Percentiles rank a stretch among this genome's conserved stretches.
Conservation (phyloP, 108 stramenopile genomes). For the Chaetoceros muelleri region DNA sequence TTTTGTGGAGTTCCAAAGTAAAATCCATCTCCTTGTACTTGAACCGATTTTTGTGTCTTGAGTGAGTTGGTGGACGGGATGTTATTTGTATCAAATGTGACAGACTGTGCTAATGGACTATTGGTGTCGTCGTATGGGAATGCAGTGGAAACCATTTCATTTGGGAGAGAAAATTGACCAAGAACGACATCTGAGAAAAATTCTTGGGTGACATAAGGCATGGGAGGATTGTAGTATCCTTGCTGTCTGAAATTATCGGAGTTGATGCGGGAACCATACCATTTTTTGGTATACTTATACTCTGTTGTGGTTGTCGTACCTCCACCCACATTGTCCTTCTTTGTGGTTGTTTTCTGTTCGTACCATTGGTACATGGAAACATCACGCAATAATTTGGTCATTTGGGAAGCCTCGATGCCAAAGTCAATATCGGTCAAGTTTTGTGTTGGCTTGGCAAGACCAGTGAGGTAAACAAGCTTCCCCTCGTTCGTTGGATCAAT, state of each 20-base stretch:
- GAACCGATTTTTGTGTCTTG: neutral
- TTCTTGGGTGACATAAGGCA: neutral
- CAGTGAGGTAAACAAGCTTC: constrained; percentile 12
- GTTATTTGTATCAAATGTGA: constrained; percentile 3
- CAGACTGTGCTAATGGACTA: too few relatives aligned
- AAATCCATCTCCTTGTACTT: neutral
- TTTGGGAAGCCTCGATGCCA: neutral
- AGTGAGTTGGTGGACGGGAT: neutral
- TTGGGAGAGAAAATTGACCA: constrained; percentile 5
- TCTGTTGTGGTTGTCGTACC: constrained; percentile 17
- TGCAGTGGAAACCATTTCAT: neutral
- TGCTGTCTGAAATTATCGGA: constrained; percentile 1
- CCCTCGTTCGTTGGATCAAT: constrained; percentile 6
- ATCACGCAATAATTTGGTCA: constrained; percentile 8
- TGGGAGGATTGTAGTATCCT: constrained; percentile 5
- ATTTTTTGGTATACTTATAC: constrained; percentile 9
- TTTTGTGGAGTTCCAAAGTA: neutral
- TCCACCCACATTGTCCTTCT: constrained; percentile 7
- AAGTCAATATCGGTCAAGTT: constrained; percentile 7
- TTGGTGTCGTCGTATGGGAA: neutral
- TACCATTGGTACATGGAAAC: constrained; percentile 25
- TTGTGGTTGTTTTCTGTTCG: constrained; percentile 2
- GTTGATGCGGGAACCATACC: constrained; percentile 4
- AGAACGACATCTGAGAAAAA: neutral
- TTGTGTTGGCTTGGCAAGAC: neutral